These are phyloP conservation scores for Trametes cingulata DNA, from an alignment of 768 basidiomycete genomes.

Conservation along the genomic window DNA sequence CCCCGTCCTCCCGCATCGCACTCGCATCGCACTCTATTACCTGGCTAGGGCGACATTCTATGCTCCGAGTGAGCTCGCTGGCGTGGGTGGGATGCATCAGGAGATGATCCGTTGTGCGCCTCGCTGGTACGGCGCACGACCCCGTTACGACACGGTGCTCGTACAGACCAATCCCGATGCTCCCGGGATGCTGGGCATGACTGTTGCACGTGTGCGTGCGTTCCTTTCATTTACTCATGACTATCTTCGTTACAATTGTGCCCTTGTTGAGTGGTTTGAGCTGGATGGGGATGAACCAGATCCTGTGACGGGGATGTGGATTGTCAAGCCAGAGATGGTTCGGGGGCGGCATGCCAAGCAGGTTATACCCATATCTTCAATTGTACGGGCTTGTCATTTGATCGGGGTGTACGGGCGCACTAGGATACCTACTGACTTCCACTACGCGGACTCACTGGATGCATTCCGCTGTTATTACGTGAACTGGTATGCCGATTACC, in stretches of 20 bases:
- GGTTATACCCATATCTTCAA: background rate
- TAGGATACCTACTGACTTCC: background rate
- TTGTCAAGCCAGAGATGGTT: constrained; percentile 24
- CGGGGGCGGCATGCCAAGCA: background rate
- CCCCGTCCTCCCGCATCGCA: too few species aligned
- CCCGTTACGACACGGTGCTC: background rate
- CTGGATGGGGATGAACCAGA: constrained; percentile 19
- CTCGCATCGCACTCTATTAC: too few species aligned
- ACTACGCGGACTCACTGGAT: background rate
- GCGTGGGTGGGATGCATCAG: background rate
- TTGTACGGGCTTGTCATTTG: constrained; percentile 34
- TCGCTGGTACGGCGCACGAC: background rate
- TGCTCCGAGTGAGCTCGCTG: background rate
- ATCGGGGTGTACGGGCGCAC: background rate
- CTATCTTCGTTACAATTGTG: constrained; percentile 26
- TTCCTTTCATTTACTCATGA: background rate
- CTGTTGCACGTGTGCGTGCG: background rate
- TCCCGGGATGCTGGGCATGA: background rate
- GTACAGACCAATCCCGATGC: background rate
- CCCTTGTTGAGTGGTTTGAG: background rate
- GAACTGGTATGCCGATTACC: constrained; percentile 20
- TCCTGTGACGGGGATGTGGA: constrained; percentile 32
- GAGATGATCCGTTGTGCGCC: background rate
- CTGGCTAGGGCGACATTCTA: background rate
- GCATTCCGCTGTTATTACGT: constrained; percentile 11